Conservation (phyloP, 2,329 filamentous ascomycete genomes). For the Myrmaecium sp. region DNA sequence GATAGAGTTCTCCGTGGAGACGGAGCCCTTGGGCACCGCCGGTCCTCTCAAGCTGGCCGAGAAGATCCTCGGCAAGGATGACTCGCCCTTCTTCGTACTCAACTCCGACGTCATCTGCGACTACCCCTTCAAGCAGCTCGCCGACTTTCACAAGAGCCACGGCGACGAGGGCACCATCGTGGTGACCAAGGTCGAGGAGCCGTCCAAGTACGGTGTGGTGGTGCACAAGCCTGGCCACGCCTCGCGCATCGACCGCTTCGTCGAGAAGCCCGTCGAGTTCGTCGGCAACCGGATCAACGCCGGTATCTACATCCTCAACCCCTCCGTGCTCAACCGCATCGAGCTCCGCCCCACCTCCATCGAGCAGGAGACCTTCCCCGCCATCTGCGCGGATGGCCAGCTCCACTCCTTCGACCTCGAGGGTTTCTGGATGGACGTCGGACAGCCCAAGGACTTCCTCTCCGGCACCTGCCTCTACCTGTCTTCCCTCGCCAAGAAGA, state of each 20-base stretch:
- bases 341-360: slow-evolving; percentile 94
- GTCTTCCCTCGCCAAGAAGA: slow-evolving; percentile 77
- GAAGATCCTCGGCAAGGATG: slow-evolving; percentile 80
- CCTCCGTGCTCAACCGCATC: slow-evolving; percentile 75
- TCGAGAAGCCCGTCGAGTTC: slow-evolving; percentile 98
- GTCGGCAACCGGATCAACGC: slow-evolving; percentile 98
- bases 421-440: slow-evolving; percentile 99
- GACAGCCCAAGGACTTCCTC: slow-evolving; percentile 96
- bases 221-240: slow-evolving; percentile 90
- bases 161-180: slow-evolving; percentile 95
- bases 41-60: slow-evolving; percentile 92
- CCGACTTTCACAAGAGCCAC: slow-evolving; percentile 81
- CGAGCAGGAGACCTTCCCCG: slow-evolving; percentile 96
- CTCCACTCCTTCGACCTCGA: slow-evolving; percentile 93
- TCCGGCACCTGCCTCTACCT: slow-evolving; percentile 93
- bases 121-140: slow-evolving; percentile 81
- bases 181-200: slow-evolving; percentile 97
- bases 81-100: slow-evolving; percentile 90
- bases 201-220: slow-evolving; percentile 95
- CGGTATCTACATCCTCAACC: slow-evolving; percentile 95
- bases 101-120: slow-evolving; percentile 99
- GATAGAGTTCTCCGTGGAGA: slow-evolving; percentile 94
- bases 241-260: slow-evolving; percentile 91
- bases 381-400: slow-evolving; percentile 75
- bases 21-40: slow-evolving; percentile 85